Evolutionary conservation across 2,329 filamentous ascomycete genomes (phyloP).

Genomic region (Saccharata proteae): DNA sequence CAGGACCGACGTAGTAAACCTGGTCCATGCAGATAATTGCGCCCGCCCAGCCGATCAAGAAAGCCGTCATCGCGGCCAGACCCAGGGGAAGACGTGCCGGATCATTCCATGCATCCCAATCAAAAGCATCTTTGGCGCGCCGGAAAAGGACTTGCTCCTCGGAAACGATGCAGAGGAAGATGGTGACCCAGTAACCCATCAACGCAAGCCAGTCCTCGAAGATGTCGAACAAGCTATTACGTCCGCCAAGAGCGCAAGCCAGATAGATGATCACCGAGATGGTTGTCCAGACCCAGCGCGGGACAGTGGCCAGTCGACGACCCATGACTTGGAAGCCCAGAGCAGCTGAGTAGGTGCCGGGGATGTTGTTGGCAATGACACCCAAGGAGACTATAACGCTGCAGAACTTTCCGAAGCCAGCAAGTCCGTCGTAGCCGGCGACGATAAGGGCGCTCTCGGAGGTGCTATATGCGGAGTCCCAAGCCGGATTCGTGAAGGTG

Average conservation of each 20-base stretch:
- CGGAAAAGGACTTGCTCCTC: constrained; percentile 33
- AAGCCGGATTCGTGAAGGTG: neutral
- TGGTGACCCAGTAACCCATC: constrained; percentile 35
- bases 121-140: constrained; percentile 20
- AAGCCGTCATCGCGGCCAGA: constrained; percentile 22
- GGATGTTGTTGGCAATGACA: constrained; percentile 32
- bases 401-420: constrained; percentile 32
- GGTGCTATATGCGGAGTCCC: constrained; percentile 17
- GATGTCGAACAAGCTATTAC: constrained; percentile 31
- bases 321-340: constrained; percentile 25
- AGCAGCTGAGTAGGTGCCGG: constrained; percentile 32
- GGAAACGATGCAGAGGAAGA: constrained; percentile 30
- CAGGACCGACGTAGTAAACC: constrained; percentile 14
- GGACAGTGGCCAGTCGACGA: constrained; percentile 16
- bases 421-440: constrained; percentile 26
- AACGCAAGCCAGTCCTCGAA: constrained; percentile 23
- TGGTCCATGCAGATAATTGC: constrained; percentile 16
- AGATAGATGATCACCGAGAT: constrained; percentile 30
- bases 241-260: constrained; percentile 32
- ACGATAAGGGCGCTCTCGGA: constrained; percentile 27
- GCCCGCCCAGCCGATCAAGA: constrained; percentile 15
- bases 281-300: constrained; percentile 31
- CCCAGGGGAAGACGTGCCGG: constrained; percentile 27
- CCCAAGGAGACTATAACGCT: constrained; percentile 30
- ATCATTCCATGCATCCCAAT: constrained; percentile 31